Base-by-base conservation (phyloP, 164 flowering plant species). In the Nymphaea thermarum region DNA sequence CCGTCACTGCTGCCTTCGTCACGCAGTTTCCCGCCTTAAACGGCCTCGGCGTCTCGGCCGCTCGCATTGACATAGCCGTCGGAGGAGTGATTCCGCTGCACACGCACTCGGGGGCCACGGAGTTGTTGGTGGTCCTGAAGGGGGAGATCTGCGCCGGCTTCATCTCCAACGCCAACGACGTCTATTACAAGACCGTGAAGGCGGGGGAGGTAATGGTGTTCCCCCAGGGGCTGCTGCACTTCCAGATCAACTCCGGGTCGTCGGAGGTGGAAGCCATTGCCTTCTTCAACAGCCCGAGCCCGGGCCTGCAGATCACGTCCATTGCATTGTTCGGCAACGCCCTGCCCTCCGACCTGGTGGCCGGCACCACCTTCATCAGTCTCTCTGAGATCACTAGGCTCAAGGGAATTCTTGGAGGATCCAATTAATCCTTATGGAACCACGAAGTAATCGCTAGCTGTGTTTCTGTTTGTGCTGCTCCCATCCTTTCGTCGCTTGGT, bases 211-310 rank as follows among this genome's bases (percentile, higher is more conserved):
- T 74, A 2, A 79, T 84, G 81, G 77, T 80, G 2, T 81, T 77
- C 71, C 85, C 87, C 11, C 77, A 73, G 71, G 87, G 87, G 43
- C 67, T 84, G 69, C 62, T 82, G 65, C 85, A 83, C 51, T 84
- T 82, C 64, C 83, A 80, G 64, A 36, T 77, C 4, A 83, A 81
- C 66, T 69, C 77, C 2, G 80, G 75, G 4, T 67, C 44, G 6
- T 8, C 3, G 8, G 17, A 43, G 1, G 77, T 85, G 0, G 4
- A 66, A n/a, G 82, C 71, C 4, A 63, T 69, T 64, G 81, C 65
- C 4, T 64, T 53, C 71, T 82, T 82, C 65, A 77, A 76, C 44
- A 76, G 78, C 66, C n/a, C 79, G 0, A 68, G 18, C n/a, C 87
- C 85, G 3, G 87, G 87, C n/a, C 75, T 83, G 25, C 86, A 83